Evolutionary conservation across 2,329 filamentous ascomycete species (phyloP).

Genomic region (Mariannaea sp.): DNA sequence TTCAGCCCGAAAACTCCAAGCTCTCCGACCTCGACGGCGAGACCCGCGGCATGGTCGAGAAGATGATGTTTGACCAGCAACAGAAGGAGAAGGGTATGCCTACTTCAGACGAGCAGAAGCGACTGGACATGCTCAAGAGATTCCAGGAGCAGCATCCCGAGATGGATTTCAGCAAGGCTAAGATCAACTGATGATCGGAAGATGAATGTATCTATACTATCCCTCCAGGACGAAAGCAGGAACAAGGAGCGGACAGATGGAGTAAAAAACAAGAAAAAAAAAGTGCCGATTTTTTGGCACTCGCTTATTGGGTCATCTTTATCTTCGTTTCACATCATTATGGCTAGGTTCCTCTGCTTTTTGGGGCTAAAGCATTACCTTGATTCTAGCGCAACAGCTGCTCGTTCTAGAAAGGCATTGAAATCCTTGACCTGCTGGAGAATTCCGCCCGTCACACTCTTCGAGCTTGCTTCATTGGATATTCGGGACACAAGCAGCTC

Average conservation of each 20-base stretch:
- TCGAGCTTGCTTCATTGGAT: conserved; percentile 57
- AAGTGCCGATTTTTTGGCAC: not conserved
- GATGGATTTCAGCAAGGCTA: conserved; percentile 74
- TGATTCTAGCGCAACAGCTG: conserved; percentile 60
- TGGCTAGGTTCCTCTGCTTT: conserved; percentile 6
- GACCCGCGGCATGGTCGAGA: conserved; percentile 97
- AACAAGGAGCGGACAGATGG: too few species aligned
- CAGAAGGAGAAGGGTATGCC: conserved; percentile 93
- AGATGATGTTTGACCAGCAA: conserved; percentile 99
- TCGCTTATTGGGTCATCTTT: not conserved
- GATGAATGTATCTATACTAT: conserved; percentile 22
- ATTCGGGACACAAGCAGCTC: conserved; percentile 62
- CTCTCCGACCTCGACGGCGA: conserved; percentile 92
- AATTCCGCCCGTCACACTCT: conserved; percentile 55
- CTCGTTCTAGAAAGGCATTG: conserved; percentile 66
- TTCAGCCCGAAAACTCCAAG: conserved; percentile 89
- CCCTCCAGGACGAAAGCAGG: conserved; percentile 7
- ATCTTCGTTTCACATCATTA: conserved; percentile 16
- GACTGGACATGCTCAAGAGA: conserved; percentile 88
- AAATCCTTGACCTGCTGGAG: conserved; percentile 64
- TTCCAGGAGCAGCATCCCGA: conserved; percentile 82
- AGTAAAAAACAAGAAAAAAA: not conserved
- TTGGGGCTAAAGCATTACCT: conserved; percentile 42
- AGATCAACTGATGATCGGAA: conserved; percentile 56
- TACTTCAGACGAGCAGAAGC: conserved; percentile 93